A percentile compares a stretch with the other conserved stretches of the same genome.
Conservation (phyloP, 768 basidiomycete species). For the Gymnopilus junonius region DNA sequence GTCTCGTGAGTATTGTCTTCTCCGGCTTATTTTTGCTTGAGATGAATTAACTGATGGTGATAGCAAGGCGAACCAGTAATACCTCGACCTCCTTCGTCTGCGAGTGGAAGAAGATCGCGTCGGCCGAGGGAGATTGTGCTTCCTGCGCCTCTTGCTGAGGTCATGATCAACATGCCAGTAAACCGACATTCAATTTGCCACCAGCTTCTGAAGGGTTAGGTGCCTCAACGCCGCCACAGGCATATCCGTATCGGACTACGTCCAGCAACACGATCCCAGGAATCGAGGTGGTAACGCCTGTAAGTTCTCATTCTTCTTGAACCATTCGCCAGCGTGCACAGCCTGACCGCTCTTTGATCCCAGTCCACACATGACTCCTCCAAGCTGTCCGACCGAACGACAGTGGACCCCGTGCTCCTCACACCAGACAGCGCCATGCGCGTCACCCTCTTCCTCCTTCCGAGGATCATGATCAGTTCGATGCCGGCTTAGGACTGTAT, state of each 20-base stretch:
- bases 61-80: conserved; percentile 2
- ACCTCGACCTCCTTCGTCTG: conserved; percentile 1
- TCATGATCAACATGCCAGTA: conserved; percentile 14
- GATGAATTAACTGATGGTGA: not conserved
- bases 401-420: conserved; percentile 43
- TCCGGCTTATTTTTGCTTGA: not conserved
- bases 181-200: not conserved
- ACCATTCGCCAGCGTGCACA: too few relatives aligned
- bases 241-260: too few relatives aligned
- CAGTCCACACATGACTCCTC: too few relatives aligned
- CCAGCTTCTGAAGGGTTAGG: not conserved
- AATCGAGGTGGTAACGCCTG: too few relatives aligned
- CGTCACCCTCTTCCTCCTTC: conserved; percentile 15
- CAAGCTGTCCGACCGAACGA: conserved; percentile 30
- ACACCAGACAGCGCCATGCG: conserved; percentile 45
- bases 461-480: not conserved
- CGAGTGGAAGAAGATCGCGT: conserved; percentile 17
- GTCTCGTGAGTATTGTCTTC: not conserved
- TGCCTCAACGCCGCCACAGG: too few relatives aligned
- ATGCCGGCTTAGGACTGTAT: conserved; percentile 2
- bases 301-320: too few relatives aligned
- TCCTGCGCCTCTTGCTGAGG: conserved; percentile 22
- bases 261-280: too few relatives aligned
- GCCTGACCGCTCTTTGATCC: too few relatives aligned
- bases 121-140: conserved; percentile 35